Conservation (phyloP, 169 alveolate species). For the Cryptosporidium bovis region DNA sequence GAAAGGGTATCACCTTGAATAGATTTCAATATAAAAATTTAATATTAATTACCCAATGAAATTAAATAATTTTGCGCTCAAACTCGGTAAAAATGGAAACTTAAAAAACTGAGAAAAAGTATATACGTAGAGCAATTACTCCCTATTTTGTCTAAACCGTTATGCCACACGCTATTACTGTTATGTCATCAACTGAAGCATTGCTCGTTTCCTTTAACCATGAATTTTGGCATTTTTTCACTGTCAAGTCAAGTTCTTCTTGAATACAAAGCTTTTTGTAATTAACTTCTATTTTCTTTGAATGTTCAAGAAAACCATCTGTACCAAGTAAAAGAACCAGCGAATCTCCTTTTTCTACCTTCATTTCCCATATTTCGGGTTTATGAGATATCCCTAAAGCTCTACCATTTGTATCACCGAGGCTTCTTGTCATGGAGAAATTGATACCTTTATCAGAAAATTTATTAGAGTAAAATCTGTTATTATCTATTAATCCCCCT, state of each 20-base stretch:
- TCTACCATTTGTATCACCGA: constrained; percentile 54
- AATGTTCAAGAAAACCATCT: constrained; percentile 45
- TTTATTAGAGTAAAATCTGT: constrained; percentile 14
- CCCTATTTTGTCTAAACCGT: background rate
- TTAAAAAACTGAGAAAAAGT: background rate
- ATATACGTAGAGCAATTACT: too few relatives aligned
- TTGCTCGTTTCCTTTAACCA: constrained; percentile 48
- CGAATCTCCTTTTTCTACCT: constrained; percentile 9
- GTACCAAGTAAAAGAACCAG: constrained; percentile 35
- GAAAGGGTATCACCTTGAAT: background rate
- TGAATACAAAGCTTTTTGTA: constrained; percentile 19
- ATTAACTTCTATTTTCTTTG: constrained; percentile 8
- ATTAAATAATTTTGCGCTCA: background rate
- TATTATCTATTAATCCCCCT: constrained; percentile 28
- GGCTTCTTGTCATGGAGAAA: constrained; percentile 59
- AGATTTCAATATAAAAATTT: background rate
- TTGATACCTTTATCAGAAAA: background rate
- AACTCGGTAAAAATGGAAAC: background rate
- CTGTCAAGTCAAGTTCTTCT: constrained; percentile 47
- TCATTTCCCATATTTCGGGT: constrained; percentile 72
- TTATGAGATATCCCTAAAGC: constrained; percentile 21
- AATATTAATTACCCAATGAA: background rate
- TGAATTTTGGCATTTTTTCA: constrained; percentile 38
- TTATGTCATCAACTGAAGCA: constrained; percentile 68
- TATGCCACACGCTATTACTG: constrained; percentile 40